Evolutionary conservation across 805 yeast genomes (phyloP).

Genomic region (Candida broadrunensis): DNA sequence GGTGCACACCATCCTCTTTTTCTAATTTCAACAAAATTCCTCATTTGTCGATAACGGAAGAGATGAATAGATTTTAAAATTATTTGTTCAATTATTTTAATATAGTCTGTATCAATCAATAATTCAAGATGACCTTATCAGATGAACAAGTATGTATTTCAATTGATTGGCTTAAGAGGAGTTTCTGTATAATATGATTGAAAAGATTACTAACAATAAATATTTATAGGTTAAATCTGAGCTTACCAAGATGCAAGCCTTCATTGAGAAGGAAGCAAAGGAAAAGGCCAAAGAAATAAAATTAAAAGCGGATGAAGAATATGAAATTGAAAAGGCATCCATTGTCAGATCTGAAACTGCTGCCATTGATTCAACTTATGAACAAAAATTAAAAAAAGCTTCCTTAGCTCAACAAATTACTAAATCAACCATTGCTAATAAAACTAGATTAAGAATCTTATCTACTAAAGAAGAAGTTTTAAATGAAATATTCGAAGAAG

Average conservation of each 20-base stretch:
- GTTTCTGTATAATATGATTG: background rate
- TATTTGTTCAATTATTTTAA: no score
- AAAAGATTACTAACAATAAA: background rate
- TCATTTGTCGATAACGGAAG: no score
- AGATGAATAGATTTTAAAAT: no score
- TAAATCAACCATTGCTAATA: slow-evolving; percentile 92
- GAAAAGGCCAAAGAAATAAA: slow-evolving; percentile 96
- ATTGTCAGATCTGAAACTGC: slow-evolving; percentile 91
- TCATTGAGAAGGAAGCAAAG: slow-evolving; percentile 98
- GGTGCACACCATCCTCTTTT: no score
- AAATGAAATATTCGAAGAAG: slow-evolving; percentile 67
- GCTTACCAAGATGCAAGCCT: slow-evolving; percentile 96
- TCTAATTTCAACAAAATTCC: no score
- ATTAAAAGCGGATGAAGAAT: slow-evolving; percentile 97
- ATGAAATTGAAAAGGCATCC: slow-evolving; percentile 94
- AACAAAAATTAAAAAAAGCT: slow-evolving; percentile 84
- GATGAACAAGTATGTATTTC: slow-evolving; percentile 10
- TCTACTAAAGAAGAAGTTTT: slow-evolving; percentile 78
- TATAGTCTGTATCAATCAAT: no score
- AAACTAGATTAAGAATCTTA: slow-evolving; percentile 88
- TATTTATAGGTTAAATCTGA: slow-evolving; percentile 78
- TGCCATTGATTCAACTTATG: slow-evolving; percentile 77
- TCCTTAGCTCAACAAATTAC: slow-evolving; percentile 91
- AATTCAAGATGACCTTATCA: slow-evolving; percentile 8
- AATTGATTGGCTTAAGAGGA: background rate